A percentile compares a stretch with the other conserved stretches of the same genome.
Conservation (phyloP, 1,284 basidiomycete genomes). For the Puccinia sorghi region DNA sequence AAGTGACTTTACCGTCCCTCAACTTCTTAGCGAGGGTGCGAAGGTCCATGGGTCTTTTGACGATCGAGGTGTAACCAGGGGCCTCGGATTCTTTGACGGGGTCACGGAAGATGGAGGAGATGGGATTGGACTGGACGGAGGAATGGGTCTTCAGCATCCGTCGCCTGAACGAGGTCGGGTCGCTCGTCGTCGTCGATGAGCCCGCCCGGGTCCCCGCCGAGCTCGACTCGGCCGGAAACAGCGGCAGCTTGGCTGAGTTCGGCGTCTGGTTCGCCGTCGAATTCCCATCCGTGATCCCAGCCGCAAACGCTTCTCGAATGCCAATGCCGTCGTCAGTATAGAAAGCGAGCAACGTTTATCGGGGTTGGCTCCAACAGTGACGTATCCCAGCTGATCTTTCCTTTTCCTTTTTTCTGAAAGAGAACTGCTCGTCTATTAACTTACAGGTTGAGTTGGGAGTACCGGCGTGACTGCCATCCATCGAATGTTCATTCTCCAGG, state of each 20-base stretch:
- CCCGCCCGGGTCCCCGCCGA: not conserved
- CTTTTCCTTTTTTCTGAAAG: not conserved
- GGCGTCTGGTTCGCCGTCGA: conserved; percentile 45
- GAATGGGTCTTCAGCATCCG: conserved; percentile 48
- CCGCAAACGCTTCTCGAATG: conserved; percentile 33
- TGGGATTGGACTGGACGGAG: conserved; percentile 47
- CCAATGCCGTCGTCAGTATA: not conserved
- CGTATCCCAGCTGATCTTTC: not conserved
- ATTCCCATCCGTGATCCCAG: conserved; percentile 20
- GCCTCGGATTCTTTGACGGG: conserved; percentile 84
- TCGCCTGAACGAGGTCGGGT: conserved; percentile 45
- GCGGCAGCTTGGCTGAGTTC: conserved; percentile 15
- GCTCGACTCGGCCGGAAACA: conserved; percentile 16
- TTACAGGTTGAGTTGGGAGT: conserved; percentile 40
- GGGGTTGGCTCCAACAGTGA: not conserved
- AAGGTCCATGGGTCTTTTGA: conserved; percentile 87
- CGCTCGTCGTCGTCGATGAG: conserved; percentile 29
- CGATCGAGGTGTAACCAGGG: conserved; percentile 83
- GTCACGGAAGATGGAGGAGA: conserved; percentile 71
- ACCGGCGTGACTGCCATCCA: conserved; percentile 19
- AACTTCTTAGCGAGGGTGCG: conserved; percentile 81
- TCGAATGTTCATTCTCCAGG: conserved; percentile 25
- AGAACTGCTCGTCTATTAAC: not conserved
- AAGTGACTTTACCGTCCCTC: conserved; percentile 76
- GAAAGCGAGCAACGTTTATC: not conserved